Evolutionary conservation across 441 rosid genomes (phyloP).

Genomic region (Omphalea diandra): DNA sequence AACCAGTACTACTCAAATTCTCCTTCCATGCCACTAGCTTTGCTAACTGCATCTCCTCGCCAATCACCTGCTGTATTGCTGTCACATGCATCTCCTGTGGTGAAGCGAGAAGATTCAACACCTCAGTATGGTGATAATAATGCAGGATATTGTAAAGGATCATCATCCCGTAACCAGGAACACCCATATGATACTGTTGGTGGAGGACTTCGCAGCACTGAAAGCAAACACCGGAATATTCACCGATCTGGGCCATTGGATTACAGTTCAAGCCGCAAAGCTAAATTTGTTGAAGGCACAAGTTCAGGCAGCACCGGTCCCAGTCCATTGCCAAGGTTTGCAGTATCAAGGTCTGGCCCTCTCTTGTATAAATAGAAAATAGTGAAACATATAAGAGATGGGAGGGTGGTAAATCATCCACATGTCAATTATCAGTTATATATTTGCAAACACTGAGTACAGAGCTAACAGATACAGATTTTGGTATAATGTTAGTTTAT

Average conservation of each 20-base stretch:
- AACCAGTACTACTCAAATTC: constrained; percentile 84
- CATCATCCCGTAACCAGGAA: constrained; percentile 75
- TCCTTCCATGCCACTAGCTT: constrained; percentile 63
- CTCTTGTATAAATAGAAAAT: constrained; percentile 79
- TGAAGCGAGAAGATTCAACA: constrained; percentile 72
- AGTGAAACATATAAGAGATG: constrained; percentile 5
- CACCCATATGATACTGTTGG: constrained; percentile 46
- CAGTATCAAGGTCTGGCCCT: constrained; percentile 96
- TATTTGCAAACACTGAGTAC: constrained; percentile 2
- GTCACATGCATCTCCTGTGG: constrained; percentile 72
- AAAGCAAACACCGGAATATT: constrained; percentile 51
- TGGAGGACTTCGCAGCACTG: constrained; percentile 47
- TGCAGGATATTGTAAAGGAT: constrained; percentile 71
- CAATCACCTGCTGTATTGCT: constrained; percentile 79
- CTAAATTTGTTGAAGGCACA: constrained; percentile 58
- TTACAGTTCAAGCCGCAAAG: constrained; percentile 80
- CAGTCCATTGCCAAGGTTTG: constrained; percentile 89
- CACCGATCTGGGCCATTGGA: constrained; percentile 96
- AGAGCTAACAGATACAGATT: constrained; percentile 1
- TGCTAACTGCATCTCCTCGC: constrained; percentile 60
- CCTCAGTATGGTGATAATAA: constrained; percentile 67
- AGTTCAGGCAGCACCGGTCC: constrained; percentile 81
- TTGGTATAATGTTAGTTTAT: constrained; percentile 19
- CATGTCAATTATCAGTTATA: constrained; percentile 13
- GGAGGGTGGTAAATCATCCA: constrained; percentile 22